Evolutionary conservation across 1,284 basidiomycete species (phyloP), one percentile per base, ranked within the genome.

Genomic region (Tremellales sp.): DNA sequence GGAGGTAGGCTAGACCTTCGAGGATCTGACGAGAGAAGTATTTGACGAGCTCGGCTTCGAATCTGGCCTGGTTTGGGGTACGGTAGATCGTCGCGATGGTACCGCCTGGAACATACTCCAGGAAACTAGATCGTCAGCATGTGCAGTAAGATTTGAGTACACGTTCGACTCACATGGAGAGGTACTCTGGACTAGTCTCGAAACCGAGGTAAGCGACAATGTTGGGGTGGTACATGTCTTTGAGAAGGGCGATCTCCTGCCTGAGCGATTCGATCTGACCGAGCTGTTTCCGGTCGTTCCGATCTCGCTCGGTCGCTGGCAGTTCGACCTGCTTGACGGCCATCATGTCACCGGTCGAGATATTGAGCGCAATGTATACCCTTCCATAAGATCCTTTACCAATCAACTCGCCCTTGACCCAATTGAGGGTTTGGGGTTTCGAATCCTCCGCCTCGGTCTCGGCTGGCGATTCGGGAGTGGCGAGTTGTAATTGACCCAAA

Each of bases 301-400:
- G 87, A 75, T 98, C 94, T 61, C 85, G 87, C 12, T 85, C 83
- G 1, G 91, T 94, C 44, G 84, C 83, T 1, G 94, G 93, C 51
- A 94, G 81, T 73, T 97, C 94, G 43, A 99, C 96, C 75, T 99
- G 96, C 75, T 99, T 99, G 60, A 99, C 96, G 6, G 96, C 96
- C 62, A 98, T 93, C 88, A 97, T 94, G 74, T 98, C 94, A 49
- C 94, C 94, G 0, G 93, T 97, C 1, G 90, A 94, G n/a, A 89
- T 90, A 71, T 98, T 98, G 56, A 98, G 78, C 17, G 91, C 96
- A 43, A 97, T 83, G 67, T 97, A 98, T 25, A 98, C 96, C 44
- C 88, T 83, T 6, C 94, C 94, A 65, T 93, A 99, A 3, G 92
- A 96, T 22, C 96, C 96, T 65, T 89, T 91, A 37, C 96, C 96